phyloP scores from a whole-genome alignment of 768 basidiomycete species.

The Flagelloscypha sp. region DNA sequence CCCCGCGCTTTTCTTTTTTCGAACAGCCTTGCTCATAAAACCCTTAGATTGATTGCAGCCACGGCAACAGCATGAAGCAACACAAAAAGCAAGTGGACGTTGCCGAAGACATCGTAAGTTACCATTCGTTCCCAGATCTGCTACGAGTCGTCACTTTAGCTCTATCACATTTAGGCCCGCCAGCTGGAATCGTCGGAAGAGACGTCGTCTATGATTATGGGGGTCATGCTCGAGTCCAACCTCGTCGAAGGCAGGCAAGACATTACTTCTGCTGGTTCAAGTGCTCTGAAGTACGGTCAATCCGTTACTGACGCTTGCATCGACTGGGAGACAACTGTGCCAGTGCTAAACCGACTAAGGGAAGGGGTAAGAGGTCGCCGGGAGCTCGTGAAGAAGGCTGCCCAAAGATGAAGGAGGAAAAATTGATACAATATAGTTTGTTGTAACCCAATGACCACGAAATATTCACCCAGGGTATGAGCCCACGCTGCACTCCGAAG shows the following conservation, averaged over 20 bases:
- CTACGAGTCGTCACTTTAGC: conserved; percentile 7
- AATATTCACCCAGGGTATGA: too few relatives aligned
- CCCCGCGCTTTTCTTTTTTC: neutral
- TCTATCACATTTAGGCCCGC: conserved; percentile 39
- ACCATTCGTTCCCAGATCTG: conserved; percentile 7
- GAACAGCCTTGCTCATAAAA: conserved; percentile 1
- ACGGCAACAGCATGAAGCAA: conserved; percentile 92
- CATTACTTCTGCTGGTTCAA: conserved; percentile 64
- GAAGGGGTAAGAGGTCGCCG: conserved; percentile 78
- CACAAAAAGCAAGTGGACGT: conserved; percentile 84
- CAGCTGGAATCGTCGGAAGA: conserved; percentile 69
- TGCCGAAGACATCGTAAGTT: conserved; percentile 77
- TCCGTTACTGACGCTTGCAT: conserved; percentile 88
- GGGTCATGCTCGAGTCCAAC: conserved; percentile 95
- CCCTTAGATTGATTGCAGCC: conserved; percentile 86
- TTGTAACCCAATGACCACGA: too few relatives aligned
- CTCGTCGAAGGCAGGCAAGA: conserved; percentile 83
- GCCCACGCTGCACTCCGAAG: too few relatives aligned
- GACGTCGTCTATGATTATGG: conserved; percentile 70
- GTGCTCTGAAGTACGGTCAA: conserved; percentile 72
- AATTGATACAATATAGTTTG: too few relatives aligned
- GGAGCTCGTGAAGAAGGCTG: conserved; percentile 34
- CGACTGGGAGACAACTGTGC: conserved; percentile 82
- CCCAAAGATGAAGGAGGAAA: too few relatives aligned
- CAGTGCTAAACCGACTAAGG: conserved; percentile 76